A percentile compares a stretch with the other conserved stretches of the same genome.
These are phyloP conservation scores for Globisporangium echinulatum DNA, from an alignment of 352 stramenopile genomes.

Conservation along the genomic window DNA sequence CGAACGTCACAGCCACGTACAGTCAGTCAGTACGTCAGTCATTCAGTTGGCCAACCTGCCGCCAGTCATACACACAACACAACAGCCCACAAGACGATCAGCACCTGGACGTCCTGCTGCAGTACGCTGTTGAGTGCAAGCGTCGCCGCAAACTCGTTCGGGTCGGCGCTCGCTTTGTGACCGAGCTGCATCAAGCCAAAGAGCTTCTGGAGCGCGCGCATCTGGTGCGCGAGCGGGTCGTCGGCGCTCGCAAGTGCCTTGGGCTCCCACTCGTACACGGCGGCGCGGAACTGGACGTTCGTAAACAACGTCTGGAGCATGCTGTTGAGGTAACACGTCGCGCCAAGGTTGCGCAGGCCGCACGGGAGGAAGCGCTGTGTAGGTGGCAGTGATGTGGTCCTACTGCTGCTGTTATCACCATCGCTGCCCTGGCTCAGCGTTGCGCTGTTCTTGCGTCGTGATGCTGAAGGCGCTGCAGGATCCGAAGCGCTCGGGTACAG, in stretches of 20 bases:
- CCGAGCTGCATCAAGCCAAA: conserved; percentile 83
- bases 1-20: background rate
- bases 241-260: conserved; percentile 31
- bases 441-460: conserved; percentile 5
- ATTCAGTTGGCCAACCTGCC: no score
- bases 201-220: conserved; percentile 75
- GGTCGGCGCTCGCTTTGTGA: conserved; percentile 63
- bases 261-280: conserved; percentile 76
- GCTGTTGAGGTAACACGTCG: conserved; percentile 87
- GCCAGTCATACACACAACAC: no score
- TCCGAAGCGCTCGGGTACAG: conserved; percentile 13
- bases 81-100: background rate
- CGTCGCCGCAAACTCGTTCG: conserved; percentile 69
- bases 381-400: background rate
- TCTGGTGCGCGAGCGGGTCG: conserved; percentile 55
- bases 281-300: conserved; percentile 58
- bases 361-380: conserved; percentile 22
- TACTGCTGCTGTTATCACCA: background rate
- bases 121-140: conserved; percentile 75
- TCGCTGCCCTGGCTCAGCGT: background rate
- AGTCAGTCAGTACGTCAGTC: background rate
- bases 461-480: background rate
- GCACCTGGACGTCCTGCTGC: conserved; percentile 84
- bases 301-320: conserved; percentile 85
- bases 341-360: conserved; percentile 77